A percentile compares a stretch with the other conserved stretches of the same genome.
These are phyloP conservation scores for Tieghemostelium lacteum DNA, from an alignment of 78 protist species.

Conservation along the genomic window DNA sequence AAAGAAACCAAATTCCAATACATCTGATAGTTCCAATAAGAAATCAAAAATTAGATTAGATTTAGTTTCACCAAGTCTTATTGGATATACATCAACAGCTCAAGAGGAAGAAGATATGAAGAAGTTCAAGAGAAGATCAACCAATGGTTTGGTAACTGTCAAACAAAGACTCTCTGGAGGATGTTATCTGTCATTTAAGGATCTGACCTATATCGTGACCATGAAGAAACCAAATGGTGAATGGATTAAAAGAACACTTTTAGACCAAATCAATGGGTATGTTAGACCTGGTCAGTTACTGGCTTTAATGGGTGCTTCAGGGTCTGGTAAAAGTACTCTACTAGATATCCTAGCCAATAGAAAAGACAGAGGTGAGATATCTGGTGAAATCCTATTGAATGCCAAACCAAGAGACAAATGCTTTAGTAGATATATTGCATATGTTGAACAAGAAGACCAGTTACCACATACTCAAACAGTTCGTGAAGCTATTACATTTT, in stretches of 20 bases:
- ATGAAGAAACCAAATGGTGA: background rate
- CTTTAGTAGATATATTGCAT: conserved; percentile 60
- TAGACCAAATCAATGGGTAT: conserved; percentile 50
- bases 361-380: conserved; percentile 16
- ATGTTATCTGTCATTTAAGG: conserved; percentile 36
- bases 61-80: background rate
- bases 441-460: conserved; percentile 73
- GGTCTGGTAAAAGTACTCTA: conserved; percentile 89
- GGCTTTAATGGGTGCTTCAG: conserved; percentile 86
- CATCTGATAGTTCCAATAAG: background rate
- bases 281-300: conserved; percentile 65
- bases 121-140: conserved; percentile 1
- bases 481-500: conserved; percentile 69
- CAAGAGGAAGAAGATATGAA: background rate
- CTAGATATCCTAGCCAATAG: conserved; percentile 81
- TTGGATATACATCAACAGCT: too few relatives aligned
- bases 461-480: conserved; percentile 31
- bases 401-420: conserved; percentile 48
- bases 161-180: background rate
- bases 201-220: conserved; percentile 22
- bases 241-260: conserved; percentile 8
- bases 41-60: background rate
- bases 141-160: conserved; percentile 4
- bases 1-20: background rate
- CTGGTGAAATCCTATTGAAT: conserved; percentile 68